phyloP scores from a whole-genome alignment of 169 alveolate species.

The Cryptosporidium sp. region DNA sequence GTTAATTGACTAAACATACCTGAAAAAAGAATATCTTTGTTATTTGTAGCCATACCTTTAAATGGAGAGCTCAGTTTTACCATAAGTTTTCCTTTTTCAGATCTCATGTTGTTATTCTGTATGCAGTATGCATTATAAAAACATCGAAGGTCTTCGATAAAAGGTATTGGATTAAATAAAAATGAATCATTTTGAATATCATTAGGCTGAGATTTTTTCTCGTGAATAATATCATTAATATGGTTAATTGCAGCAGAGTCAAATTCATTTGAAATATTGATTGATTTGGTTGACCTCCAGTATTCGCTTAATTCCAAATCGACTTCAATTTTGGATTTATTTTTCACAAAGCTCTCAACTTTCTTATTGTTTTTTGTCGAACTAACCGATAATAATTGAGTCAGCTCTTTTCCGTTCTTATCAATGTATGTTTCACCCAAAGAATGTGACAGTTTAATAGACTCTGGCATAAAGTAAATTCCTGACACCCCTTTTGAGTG shows the following conservation, averaged over 20 bases:
- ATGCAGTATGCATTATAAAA: not conserved
- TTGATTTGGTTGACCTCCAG: conserved; percentile 14
- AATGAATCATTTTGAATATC: not conserved
- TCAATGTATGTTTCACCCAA: conserved; percentile 59
- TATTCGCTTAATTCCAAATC: conserved; percentile 25
- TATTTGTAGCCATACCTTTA: conserved; percentile 35
- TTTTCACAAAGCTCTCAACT: not conserved
- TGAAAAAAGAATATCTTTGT: conserved; percentile 21
- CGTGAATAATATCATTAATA: conserved; percentile 21
- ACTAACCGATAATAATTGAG: not conserved
- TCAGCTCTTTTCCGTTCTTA: conserved; percentile 4
- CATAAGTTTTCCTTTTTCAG: not conserved
- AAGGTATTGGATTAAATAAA: conserved; percentile 27
- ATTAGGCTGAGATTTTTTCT: not conserved
- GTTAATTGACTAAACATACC: conserved; percentile 18
- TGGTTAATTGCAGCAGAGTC: conserved; percentile 4
- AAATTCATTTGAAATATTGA: conserved; percentile 10
- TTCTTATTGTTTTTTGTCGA: not conserved
- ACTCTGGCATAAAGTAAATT: conserved; percentile 58
- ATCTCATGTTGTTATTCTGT: not conserved
- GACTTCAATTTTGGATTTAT: conserved; percentile 10
- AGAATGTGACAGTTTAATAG: conserved; percentile 60
- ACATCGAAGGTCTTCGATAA: not conserved
- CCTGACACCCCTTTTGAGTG: conserved; percentile 36
- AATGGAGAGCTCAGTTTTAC: conserved; percentile 33